Evolutionary conservation across 1,284 basidiomycete genomes (phyloP).

Genomic region (Moesziomyces globuligerus): DNA sequence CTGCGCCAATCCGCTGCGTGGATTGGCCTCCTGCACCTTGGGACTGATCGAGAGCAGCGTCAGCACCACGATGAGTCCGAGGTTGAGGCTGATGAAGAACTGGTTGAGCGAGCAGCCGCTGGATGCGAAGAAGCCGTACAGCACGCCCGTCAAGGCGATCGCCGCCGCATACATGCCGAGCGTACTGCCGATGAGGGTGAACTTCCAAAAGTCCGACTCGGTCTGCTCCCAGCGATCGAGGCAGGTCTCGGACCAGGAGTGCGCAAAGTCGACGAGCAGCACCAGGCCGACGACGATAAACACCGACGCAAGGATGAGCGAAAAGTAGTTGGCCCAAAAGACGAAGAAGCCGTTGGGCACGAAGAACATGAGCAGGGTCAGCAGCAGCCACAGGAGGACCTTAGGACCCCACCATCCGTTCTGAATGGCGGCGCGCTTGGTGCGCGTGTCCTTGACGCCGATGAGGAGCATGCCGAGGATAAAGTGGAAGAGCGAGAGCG

Average conservation of each 20-base stretch:
- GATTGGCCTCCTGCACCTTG: slow-evolving; percentile 89
- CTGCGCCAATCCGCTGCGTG: slow-evolving; percentile 92
- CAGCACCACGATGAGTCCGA: slow-evolving; percentile 81
- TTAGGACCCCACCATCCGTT: slow-evolving; percentile 99
- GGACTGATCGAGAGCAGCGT: slow-evolving; percentile 87
- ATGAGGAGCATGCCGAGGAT: slow-evolving; percentile 82
- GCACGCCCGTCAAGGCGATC: slow-evolving; percentile 83
- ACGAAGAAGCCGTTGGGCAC: slow-evolving; percentile 94
- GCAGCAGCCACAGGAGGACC: slow-evolving; percentile 82
- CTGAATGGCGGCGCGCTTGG: slow-evolving; percentile 91
- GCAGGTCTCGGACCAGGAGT: slow-evolving; percentile 97
- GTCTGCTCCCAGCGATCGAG: slow-evolving; percentile 93
- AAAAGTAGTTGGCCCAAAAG: slow-evolving; percentile 92
- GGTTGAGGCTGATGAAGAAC: slow-evolving; percentile 95
- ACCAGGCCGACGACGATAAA: slow-evolving; percentile 96
- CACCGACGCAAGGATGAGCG: slow-evolving; percentile 87
- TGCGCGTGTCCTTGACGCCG: slow-evolving; percentile 86
- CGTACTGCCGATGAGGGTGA: slow-evolving; percentile 93
- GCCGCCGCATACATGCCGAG: slow-evolving; percentile 84
- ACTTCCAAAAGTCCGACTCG: slow-evolving; percentile 90
- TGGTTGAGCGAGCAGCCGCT: slow-evolving; percentile 87
- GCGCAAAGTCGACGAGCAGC: slow-evolving; percentile 97
- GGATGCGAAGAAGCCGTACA: slow-evolving; percentile 91
- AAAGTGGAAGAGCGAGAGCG: slow-evolving; percentile 87
- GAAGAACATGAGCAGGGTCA: slow-evolving; percentile 85